Evolutionary conservation across 2,329 filamentous ascomycete species (phyloP).

Genomic region (Shiraia bambusicola): DNA sequence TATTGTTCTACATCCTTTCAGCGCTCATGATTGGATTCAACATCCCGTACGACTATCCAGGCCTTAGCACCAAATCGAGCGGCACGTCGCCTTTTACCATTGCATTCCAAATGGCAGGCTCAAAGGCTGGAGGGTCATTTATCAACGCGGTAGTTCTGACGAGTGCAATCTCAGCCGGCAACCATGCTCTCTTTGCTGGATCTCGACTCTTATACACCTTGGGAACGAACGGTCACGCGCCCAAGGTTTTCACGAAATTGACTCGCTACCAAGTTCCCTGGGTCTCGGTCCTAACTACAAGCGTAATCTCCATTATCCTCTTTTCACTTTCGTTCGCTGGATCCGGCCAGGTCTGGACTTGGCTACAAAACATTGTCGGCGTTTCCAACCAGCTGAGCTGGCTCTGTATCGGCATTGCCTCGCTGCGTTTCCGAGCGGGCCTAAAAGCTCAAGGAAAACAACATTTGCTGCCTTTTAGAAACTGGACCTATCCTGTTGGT

Average conservation of each 20-base stretch:
- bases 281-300: conserved; percentile 39
- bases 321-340: conserved; percentile 50
- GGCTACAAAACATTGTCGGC: conserved; percentile 70
- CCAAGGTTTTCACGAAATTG: conserved; percentile 63
- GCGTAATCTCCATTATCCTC: conserved; percentile 40
- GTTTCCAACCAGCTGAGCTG: conserved; percentile 56
- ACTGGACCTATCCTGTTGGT: conserved; percentile 59
- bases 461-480: conserved; percentile 55
- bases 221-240: conserved; percentile 63
- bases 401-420: conserved; percentile 58
- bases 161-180: conserved; percentile 60
- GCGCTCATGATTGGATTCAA: conserved; percentile 47
- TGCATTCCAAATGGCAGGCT: conserved; percentile 62
- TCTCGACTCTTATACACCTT: conserved; percentile 59
- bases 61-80: conserved; percentile 38
- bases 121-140: conserved; percentile 61
- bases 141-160: conserved; percentile 67
- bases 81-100: conserved; percentile 65
- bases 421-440: conserved; percentile 57
- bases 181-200: conserved; percentile 57
- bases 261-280: conserved; percentile 47
- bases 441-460: conserved; percentile 51
- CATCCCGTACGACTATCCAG: conserved; percentile 42
- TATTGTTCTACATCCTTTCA: conserved; percentile 47
- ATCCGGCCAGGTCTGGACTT: conserved; percentile 52